These are phyloP conservation scores for Boletus pseudopeckii DNA, from an alignment of 768 basidiomycete species.

Conservation along the genomic window DNA sequence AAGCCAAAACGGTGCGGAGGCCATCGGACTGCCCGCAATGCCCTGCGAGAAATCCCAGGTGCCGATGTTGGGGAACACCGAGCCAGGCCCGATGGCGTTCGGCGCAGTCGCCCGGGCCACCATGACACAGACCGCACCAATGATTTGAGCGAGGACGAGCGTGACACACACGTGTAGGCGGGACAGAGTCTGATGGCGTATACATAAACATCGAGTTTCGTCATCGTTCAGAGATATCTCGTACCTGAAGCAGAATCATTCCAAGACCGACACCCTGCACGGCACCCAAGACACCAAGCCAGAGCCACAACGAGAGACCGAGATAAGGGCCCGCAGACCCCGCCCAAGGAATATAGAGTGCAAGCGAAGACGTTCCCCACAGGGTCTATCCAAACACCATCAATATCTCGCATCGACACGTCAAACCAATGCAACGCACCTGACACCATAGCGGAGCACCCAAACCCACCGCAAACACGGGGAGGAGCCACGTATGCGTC, in stretches of 20 bases:
- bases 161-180: conserved; percentile 94
- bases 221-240: neutral
- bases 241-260: conserved; percentile 77
- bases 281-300: conserved; percentile 93
- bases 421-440: conserved; percentile 34
- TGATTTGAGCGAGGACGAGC: conserved; percentile 83
- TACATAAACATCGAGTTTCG: neutral
- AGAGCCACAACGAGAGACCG: conserved; percentile 87
- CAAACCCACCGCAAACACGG: conserved; percentile 92
- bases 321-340: conserved; percentile 83
- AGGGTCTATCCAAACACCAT: conserved; percentile 53
- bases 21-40: conserved; percentile 74
- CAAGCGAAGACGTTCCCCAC: conserved; percentile 94
- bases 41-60: conserved; percentile 85
- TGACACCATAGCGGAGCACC: conserved; percentile 96
- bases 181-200: conserved; percentile 61
- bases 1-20: conserved; percentile 83
- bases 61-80: conserved; percentile 89
- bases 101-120: conserved; percentile 88
- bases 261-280: conserved; percentile 93
- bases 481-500: conserved; percentile 92
- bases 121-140: conserved; percentile 90
- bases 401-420: neutral
- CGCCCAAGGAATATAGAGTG: conserved; percentile 92
- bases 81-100: conserved; percentile 82